These are phyloP conservation scores for Candida ulmi DNA, from an alignment of 805 yeast genomes.

Conservation along the genomic window DNA sequence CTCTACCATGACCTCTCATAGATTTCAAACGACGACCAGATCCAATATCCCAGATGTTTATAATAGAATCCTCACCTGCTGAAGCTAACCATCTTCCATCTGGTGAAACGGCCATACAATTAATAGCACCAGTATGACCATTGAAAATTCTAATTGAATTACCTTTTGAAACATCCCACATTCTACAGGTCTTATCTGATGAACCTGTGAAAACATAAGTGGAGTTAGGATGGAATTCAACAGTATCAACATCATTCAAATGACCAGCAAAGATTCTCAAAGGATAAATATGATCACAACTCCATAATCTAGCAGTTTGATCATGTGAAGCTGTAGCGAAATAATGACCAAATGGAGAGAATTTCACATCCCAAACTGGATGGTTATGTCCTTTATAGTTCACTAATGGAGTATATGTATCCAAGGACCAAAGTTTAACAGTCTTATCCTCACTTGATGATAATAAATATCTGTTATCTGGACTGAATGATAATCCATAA, in stretches of 20 bases:
- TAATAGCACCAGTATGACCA: conserved; percentile 89
- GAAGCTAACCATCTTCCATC: conserved; percentile 96
- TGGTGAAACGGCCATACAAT: conserved; percentile 83
- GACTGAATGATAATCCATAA: conserved; percentile 84
- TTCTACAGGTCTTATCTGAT: conserved; percentile 88
- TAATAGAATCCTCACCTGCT: conserved; percentile 88
- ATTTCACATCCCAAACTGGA: conserved; percentile 96
- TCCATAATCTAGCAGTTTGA: conserved; percentile 96
- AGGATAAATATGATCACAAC: conserved; percentile 96
- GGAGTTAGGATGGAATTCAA: conserved; percentile 93
- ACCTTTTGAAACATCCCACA: conserved; percentile 96
- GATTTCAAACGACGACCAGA: conserved; percentile 82
- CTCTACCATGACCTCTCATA: conserved; percentile 92
- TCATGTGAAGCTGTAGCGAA: conserved; percentile 98
- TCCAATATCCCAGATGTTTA: conserved; percentile 92
- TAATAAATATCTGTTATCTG: conserved; percentile 76
- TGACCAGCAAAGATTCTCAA: conserved; percentile 96
- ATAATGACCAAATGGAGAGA: conserved; percentile 93
- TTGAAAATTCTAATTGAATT: conserved; percentile 85
- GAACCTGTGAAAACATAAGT: conserved; percentile 94
- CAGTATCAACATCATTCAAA: conserved; percentile 91
- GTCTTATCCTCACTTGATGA: conserved; percentile 90
- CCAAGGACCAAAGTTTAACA: conserved; percentile 89
- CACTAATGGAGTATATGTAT: conserved; percentile 82
- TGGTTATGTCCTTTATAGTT: conserved; percentile 95